Evolutionary conservation across 805 yeast species (phyloP).

Genomic region (Myxozyma neglecta): DNA sequence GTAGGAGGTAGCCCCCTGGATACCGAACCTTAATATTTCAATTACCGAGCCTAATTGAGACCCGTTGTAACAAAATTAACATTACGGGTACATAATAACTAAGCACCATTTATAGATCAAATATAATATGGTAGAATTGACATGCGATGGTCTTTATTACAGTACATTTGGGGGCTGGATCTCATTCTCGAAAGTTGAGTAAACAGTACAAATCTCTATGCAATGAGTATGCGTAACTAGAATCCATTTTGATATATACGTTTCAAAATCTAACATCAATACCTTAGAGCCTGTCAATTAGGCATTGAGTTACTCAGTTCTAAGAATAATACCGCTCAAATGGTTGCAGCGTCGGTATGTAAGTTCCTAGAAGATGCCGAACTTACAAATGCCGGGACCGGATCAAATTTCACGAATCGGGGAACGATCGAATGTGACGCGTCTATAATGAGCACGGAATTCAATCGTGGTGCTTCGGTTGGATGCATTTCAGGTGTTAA

Average conservation of each 20-base stretch:
- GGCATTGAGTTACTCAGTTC: constrained; percentile 33
- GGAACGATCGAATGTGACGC: constrained; percentile 47
- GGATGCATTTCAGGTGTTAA: constrained; percentile 40
- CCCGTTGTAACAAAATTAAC: not conserved
- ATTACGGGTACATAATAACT: not conserved
- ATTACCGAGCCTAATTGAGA: not conserved
- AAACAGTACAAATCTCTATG: constrained; percentile 24
- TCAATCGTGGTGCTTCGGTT: constrained; percentile 34
- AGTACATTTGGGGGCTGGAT: constrained; percentile 41
- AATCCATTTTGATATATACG: not conserved
- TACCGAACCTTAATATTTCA: not conserved
- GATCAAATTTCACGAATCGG: constrained; percentile 41
- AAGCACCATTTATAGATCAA: not conserved
- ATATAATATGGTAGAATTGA: not conserved
- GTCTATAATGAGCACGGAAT: constrained; percentile 35
- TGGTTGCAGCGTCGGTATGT: constrained; percentile 36
- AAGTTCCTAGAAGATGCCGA: constrained; percentile 40
- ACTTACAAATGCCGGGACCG: constrained; percentile 45
- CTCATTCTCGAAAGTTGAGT: constrained; percentile 30
- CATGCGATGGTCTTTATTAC: constrained; percentile 32
- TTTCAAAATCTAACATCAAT: not conserved
- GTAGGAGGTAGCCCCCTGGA: not conserved
- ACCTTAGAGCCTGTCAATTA: constrained; percentile 26
- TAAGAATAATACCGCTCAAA: constrained; percentile 12
- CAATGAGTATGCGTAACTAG: constrained; percentile 7